Conservation (phyloP, 768 basidiomycete genomes). For the Mycena galericulata region DNA sequence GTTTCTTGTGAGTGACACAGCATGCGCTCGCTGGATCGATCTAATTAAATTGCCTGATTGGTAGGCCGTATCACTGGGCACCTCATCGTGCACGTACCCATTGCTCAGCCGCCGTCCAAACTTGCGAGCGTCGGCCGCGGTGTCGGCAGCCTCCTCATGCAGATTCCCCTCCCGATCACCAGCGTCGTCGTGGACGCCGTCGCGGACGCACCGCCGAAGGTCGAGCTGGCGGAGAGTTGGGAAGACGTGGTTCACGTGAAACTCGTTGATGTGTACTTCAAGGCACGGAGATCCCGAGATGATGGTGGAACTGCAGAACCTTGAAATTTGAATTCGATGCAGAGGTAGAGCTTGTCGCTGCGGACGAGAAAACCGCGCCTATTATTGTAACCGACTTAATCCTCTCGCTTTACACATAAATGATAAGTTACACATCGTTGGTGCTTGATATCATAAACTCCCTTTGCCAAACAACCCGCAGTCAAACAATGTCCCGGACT, state of each 20-base stretch:
- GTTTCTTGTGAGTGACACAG: constrained; percentile 36
- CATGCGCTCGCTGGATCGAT: too few relatives aligned
- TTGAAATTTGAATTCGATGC: constrained; percentile 15
- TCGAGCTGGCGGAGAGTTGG: constrained; percentile 35
- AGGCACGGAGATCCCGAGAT: constrained; percentile 26
- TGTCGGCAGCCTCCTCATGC: constrained; percentile 32
- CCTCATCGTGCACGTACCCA: constrained; percentile 27
- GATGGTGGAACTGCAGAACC: constrained; percentile 12
- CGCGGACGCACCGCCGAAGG: constrained; percentile 31
- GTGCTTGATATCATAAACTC: too few relatives aligned
- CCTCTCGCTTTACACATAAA: too few relatives aligned
- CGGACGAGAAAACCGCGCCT: too few relatives aligned
- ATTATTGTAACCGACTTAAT: too few relatives aligned
- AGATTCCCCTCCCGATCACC: constrained; percentile 29
- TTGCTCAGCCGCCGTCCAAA: constrained; percentile 18
- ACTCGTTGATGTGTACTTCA: too few relatives aligned
- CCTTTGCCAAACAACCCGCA: too few relatives aligned
- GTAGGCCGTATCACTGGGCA: constrained; percentile 41
- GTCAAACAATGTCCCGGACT: constrained; percentile 5
- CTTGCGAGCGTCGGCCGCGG: constrained; percentile 32
- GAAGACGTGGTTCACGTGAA: constrained; percentile 23
- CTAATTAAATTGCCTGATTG: not conserved
- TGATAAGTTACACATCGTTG: too few relatives aligned
- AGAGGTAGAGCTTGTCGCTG: constrained; percentile 15
- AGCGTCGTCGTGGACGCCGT: constrained; percentile 34